phyloP scores from a whole-genome alignment of 208 protist genomes.

The Trypanosoma avium region DNA sequence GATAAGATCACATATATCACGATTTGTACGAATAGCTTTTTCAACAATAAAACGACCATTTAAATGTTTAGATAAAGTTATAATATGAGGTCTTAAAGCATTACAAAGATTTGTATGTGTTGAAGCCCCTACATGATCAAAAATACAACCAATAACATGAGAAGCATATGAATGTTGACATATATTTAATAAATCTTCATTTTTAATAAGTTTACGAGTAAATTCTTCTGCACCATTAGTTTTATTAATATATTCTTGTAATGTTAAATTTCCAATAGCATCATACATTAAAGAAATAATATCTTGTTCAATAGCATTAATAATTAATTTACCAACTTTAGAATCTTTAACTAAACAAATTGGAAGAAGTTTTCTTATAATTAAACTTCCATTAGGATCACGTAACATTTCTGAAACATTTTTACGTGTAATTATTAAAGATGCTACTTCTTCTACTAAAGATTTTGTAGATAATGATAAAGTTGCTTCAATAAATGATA shows the following conservation, averaged over 20 bases:
- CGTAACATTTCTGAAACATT: conserved; percentile 60
- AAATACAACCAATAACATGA: conserved; percentile 77
- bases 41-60: conserved; percentile 89
- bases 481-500: conserved; percentile 52
- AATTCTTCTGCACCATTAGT: conserved; percentile 52
- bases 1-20: conserved; percentile 80
- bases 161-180: conserved; percentile 65
- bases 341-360: conserved; percentile 56
- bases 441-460: conserved; percentile 54
- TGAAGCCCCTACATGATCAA: conserved; percentile 66
- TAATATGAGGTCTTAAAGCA: conserved; percentile 54
- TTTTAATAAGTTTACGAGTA: conserved; percentile 58
- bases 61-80: conserved; percentile 62
- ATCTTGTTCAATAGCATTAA: conserved; percentile 56
- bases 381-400: conserved; percentile 65
- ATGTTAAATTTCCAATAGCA: conserved; percentile 76
- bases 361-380: conserved; percentile 74
- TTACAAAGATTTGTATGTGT: conserved; percentile 73
- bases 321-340: conserved; percentile 60
- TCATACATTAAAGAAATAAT: conserved; percentile 59
- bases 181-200: conserved; percentile 61
- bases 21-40: conserved; percentile 67
- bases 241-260: conserved; percentile 75
- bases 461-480: conserved; percentile 34
- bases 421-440: conserved; percentile 39